These are phyloP conservation scores for Penicillium sp. DNA, from an alignment of 2,329 filamentous ascomycete species.

Conservation along the genomic window DNA sequence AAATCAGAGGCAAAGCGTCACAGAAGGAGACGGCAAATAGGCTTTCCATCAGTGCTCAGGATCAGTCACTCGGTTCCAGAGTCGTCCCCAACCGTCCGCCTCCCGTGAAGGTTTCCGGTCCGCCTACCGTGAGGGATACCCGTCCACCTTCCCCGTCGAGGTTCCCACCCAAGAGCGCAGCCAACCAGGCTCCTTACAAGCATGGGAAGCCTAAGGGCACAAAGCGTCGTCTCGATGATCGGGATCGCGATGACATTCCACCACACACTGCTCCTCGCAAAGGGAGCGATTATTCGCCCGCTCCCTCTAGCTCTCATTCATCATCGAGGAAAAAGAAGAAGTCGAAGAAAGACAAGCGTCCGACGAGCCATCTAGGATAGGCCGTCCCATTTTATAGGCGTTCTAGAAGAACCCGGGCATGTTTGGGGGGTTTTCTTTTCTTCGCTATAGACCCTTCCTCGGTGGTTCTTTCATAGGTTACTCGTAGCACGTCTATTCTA, in stretches of 20 bases:
- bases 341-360: slow-evolving; percentile 14
- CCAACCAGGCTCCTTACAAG: neutral
- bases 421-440: neutral
- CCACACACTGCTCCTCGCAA: neutral
- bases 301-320: neutral
- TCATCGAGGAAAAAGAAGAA: slow-evolving; percentile 16
- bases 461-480: neutral
- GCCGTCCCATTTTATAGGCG: neutral
- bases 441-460: neutral
- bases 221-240: neutral
- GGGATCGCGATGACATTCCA: neutral
- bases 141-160: neutral
- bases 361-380: neutral
- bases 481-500: too few relatives aligned
- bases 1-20: neutral
- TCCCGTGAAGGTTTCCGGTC: too few relatives aligned
- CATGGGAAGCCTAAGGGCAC: neutral
- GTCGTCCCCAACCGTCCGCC: neutral
- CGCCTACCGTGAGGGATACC: neutral
- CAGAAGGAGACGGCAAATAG: neutral
- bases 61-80: neutral
- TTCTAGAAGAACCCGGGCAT: too few relatives aligned
- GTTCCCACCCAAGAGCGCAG: neutral
- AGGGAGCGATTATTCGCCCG: neutral
- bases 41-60: neutral